Conservation (phyloP, 192 early-diverging fungal species). For the Coemansia sp. region DNA sequence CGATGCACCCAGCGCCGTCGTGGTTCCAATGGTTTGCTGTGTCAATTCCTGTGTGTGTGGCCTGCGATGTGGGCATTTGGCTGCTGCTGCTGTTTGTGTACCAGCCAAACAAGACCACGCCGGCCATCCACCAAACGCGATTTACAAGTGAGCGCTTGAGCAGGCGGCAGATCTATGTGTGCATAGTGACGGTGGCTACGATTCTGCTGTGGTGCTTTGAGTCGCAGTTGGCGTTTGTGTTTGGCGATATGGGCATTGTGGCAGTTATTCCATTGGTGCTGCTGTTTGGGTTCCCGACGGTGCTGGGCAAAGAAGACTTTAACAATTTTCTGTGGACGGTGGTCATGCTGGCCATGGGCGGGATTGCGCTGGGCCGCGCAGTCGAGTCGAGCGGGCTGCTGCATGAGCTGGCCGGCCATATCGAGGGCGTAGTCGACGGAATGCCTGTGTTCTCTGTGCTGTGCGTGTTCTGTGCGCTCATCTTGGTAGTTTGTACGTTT, state of each 20-base stretch:
- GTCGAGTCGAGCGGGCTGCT: constrained; percentile 87
- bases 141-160: constrained; percentile 40
- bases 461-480: constrained; percentile 74
- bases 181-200: constrained; percentile 68
- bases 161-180: constrained; percentile 75
- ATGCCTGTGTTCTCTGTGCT: constrained; percentile 71
- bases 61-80: constrained; percentile 84
- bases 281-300: constrained; percentile 84
- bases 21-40: constrained; percentile 93
- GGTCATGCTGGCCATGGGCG: constrained; percentile 90
- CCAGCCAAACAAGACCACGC: constrained; percentile 68
- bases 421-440: constrained; percentile 66
- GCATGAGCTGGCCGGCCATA: constrained; percentile 67
- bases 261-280: constrained; percentile 87
- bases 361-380: constrained; percentile 88
- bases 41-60: constrained; percentile 79
- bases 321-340: constrained; percentile 96
- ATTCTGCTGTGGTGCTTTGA: constrained; percentile 91
- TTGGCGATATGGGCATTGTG: constrained; percentile 96
- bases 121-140: constrained; percentile 58
- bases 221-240: constrained; percentile 65
- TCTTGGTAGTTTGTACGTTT: constrained; percentile 85
- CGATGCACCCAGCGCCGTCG: constrained; percentile 83
- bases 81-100: constrained; percentile 75
- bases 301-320: constrained; percentile 94